These are phyloP conservation scores for Monosporascus sp. DNA, from an alignment of 2,329 filamentous ascomycete species.

Conservation along the genomic window DNA sequence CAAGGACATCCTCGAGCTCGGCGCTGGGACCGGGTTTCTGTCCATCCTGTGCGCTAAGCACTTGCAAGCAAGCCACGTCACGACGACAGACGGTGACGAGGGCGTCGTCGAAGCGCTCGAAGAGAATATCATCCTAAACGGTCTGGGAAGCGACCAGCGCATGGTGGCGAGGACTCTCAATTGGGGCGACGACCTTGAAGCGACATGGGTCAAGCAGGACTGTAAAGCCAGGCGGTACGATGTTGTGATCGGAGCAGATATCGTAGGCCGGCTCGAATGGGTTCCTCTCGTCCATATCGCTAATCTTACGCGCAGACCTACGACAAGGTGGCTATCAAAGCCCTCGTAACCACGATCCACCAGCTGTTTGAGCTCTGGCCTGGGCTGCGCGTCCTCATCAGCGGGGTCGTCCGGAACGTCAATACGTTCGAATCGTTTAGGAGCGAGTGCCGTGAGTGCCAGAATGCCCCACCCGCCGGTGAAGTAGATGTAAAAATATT, in stretches of 20 bases:
- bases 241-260: slow-evolving; percentile 26
- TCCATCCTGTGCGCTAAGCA: slow-evolving; percentile 58
- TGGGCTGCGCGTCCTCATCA: slow-evolving; percentile 49
- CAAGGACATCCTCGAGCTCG: slow-evolving; percentile 58
- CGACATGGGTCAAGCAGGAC: slow-evolving; percentile 21
- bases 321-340: slow-evolving; percentile 52
- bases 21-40: slow-evolving; percentile 62
- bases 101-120: slow-evolving; percentile 46
- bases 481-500: too few species aligned
- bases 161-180: slow-evolving; percentile 25
- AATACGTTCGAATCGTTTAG: slow-evolving; percentile 56
- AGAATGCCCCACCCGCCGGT: too few species aligned
- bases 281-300: not conserved
- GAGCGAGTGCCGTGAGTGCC: slow-evolving; percentile 50
- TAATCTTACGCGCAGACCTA: slow-evolving; percentile 45
- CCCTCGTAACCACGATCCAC: slow-evolving; percentile 49
- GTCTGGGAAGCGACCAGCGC: slow-evolving; percentile 27
- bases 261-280: slow-evolving; percentile 14
- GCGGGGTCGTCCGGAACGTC: slow-evolving; percentile 56
- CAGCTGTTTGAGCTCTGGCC: slow-evolving; percentile 51
- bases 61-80: slow-evolving; percentile 46
- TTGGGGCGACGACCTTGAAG: slow-evolving; percentile 26
- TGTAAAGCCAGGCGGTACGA: slow-evolving; percentile 20
- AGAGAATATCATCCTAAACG: slow-evolving; percentile 48
- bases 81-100: slow-evolving; percentile 59